phyloP scores from a whole-genome alignment of 163 green algal species.

The Scenedesmus sp. region DNA sequence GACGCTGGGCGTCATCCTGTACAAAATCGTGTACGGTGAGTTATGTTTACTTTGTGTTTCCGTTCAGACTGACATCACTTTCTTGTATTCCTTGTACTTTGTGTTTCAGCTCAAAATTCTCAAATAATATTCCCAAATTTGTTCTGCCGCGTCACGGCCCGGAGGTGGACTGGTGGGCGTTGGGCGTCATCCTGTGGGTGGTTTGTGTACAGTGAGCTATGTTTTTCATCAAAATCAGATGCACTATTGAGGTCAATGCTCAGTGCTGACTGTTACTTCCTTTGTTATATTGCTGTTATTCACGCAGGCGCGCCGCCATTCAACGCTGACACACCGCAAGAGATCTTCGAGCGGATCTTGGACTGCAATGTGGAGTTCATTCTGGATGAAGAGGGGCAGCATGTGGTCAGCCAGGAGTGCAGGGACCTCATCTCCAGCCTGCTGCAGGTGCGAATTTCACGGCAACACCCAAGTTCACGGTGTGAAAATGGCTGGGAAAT shows the following conservation, averaged over 20 bases:
- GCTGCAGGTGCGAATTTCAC: constrained; percentile 39
- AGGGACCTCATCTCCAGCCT: constrained; percentile 88
- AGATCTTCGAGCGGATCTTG: constrained; percentile 87
- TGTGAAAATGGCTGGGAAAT: not conserved
- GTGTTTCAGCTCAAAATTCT: no score
- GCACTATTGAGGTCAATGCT: no score
- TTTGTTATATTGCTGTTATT: not conserved
- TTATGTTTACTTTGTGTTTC: not conserved
- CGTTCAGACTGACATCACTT: no score
- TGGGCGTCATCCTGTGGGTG: constrained; percentile 80
- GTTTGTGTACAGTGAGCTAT: constrained; percentile 54
- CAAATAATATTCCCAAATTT: no score
- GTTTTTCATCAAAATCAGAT: not conserved
- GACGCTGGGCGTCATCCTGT: constrained; percentile 80
- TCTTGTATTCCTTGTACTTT: no score
- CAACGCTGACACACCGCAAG: constrained; percentile 87
- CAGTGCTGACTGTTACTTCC: not conserved
- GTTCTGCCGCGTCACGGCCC: constrained; percentile 42
- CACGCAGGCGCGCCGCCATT: constrained; percentile 84
- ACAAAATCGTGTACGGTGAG: constrained; percentile 61
- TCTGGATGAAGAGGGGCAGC: constrained; percentile 21
- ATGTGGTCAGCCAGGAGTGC: constrained; percentile 59
- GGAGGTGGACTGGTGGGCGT: constrained; percentile 78
- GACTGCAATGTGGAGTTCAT: constrained; percentile 36
- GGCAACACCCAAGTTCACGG: constrained; percentile 52